Evolutionary conservation across 2,329 filamentous ascomycete species (phyloP), one percentile per base, ranked within the genome.

Genomic region (Waltergamsia citrina): DNA sequence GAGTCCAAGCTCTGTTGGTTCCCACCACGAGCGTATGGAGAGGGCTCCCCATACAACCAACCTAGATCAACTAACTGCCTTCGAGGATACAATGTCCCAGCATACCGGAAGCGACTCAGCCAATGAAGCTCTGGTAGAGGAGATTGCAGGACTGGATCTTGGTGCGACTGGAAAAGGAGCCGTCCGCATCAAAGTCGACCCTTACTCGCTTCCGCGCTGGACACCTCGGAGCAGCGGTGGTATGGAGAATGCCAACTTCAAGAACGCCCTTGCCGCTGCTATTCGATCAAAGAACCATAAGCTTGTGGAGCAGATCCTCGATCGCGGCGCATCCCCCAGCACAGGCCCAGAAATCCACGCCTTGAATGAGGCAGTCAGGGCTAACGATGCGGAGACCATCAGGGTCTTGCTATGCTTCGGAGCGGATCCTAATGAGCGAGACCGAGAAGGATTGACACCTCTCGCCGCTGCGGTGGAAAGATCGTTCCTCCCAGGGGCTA

Each of bases 211-310:
- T 60, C 71, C 71, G 2, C 65, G 67, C 32, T 69, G 65, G 60
- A 59, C 56, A 25, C 67, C 71, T 3, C 60, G 68, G 31, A 64
- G 61, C 42, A 60, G 62, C 42, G 48, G 50, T 1, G 64, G 61
- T 6, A 50, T 57, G 4, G 64, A 67, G 21, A 57, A 59, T 0
- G 50, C 59, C 1, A 62, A 62, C 33, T 53, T 70, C 43, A 66
- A 58, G 45, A 50, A 59, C 3, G 63, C 69, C 3, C 57, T 79
- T 1, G 46, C 71, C 3, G 62, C 65, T 6, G 74, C 74, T 4
- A 62, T 79, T 10, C 65, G 71, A n/a, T 59, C 60, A 23, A 67
- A 61, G 44, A 76, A 78, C 43, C 67, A 74, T 46, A 68, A 68
- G 43, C 51, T 71, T 23, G 52, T 76, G 2, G 67, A 73, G 51